These are phyloP conservation scores for Akanthomyces uredinophilus DNA, from an alignment of 2,329 filamentous ascomycete species.

Conservation along the genomic window DNA sequence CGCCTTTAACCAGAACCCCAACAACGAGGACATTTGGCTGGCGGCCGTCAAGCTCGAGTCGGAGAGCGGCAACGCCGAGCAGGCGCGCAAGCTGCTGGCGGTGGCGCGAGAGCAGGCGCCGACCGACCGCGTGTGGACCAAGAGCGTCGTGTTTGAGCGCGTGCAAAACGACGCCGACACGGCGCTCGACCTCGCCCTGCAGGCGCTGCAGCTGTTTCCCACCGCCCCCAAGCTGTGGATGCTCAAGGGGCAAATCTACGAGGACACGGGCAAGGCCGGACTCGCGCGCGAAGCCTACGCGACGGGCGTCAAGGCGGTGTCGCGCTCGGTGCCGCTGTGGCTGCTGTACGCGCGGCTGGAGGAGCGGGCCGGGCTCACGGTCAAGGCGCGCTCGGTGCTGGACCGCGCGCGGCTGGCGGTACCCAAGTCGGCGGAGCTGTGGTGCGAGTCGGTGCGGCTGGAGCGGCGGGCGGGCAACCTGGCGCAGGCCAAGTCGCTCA, in stretches of 20 bases:
- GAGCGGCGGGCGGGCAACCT: constrained; percentile 83
- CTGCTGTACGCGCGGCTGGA: constrained; percentile 84
- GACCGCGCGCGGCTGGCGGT: constrained; percentile 85
- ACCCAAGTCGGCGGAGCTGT: constrained; percentile 77
- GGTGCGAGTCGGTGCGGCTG: constrained; percentile 90
- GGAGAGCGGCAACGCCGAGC: constrained; percentile 75
- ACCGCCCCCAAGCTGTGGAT: constrained; percentile 88
- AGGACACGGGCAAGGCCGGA: constrained; percentile 69
- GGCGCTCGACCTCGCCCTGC: constrained; percentile 80
- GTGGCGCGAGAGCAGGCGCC: constrained; percentile 83
- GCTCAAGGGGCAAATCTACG: constrained; percentile 98
- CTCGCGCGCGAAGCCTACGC: constrained; percentile 88
- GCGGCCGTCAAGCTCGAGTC: constrained; percentile 95
- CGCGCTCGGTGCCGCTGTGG: constrained; percentile 82
- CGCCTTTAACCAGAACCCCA: constrained; percentile 91
- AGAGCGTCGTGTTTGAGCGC: constrained; percentile 88
- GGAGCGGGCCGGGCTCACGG: constrained; percentile 73
- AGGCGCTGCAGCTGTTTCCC: constrained; percentile 82
- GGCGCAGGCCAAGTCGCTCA: constrained; percentile 79
- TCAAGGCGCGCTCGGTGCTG: constrained; percentile 90
- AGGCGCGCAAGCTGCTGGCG: constrained; percentile 75
- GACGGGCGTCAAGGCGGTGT: constrained; percentile 80
- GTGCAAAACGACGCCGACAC: constrained; percentile 73
- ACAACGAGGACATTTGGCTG: constrained; percentile 97
- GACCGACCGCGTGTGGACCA: constrained; percentile 96